Percentiles rank a stretch among this genome's conserved stretches.
These are phyloP conservation scores for Penicillium turbatum DNA, from an alignment of 495 filamentous ascomycete genomes.

Conservation along the genomic window DNA sequence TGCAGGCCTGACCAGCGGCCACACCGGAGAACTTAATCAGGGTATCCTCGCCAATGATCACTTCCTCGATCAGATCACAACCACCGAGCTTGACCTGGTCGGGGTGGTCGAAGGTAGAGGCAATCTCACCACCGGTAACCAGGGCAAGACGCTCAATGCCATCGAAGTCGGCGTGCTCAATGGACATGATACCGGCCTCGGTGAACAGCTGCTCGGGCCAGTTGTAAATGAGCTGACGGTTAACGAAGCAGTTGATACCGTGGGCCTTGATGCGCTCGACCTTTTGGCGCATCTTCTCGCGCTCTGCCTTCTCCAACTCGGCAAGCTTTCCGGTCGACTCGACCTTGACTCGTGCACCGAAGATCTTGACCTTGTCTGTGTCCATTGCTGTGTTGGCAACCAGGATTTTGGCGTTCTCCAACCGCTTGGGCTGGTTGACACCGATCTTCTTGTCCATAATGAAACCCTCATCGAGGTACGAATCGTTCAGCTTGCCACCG, in stretches of 20 bases:
- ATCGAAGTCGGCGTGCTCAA: constrained; percentile 98
- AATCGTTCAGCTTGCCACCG: constrained; percentile 93
- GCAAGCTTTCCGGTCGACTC: constrained; percentile 93
- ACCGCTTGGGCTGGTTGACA: constrained; percentile 93
- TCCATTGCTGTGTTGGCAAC: constrained; percentile 99
- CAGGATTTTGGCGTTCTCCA: constrained; percentile 97
- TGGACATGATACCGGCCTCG: constrained; percentile 95
- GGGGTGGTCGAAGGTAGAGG: constrained; percentile 96
- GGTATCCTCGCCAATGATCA: constrained; percentile 96
- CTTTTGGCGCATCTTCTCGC: constrained; percentile 98
- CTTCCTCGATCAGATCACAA: constrained; percentile 94
- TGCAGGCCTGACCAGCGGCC: constrained; percentile 90
- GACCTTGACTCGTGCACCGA: constrained; percentile 90
- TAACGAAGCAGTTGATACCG: constrained; percentile 99
- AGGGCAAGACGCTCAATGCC: constrained; percentile 92
- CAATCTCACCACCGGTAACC: constrained; percentile 95
- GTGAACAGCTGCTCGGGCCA: constrained; percentile 99
- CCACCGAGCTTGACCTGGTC: constrained; percentile 93
- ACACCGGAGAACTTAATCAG: constrained; percentile 97
- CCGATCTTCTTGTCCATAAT: constrained; percentile 98
- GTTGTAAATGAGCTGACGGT: constrained; percentile 98
- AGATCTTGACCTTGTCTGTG: constrained; percentile 99
- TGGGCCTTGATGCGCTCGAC: constrained; percentile 98
- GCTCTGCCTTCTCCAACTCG: constrained; percentile 94
- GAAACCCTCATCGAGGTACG: constrained; percentile 96